Base-by-base conservation (phyloP, 2,329 filamentous ascomycete genomes). In the Verticillium longisporum region DNA sequence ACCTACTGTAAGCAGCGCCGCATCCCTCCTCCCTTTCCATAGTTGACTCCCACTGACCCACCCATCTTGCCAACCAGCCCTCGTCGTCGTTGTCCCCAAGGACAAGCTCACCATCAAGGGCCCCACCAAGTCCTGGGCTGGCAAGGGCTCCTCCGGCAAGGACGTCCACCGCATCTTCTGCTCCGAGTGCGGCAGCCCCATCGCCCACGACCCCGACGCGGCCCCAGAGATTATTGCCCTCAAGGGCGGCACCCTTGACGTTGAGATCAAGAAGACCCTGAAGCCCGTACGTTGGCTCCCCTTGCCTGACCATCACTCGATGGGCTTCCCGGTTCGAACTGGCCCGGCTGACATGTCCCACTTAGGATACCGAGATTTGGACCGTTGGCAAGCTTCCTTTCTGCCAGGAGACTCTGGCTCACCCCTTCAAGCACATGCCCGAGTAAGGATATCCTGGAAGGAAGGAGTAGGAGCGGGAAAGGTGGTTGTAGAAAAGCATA, bases 201-300 rank as follows among this genome's bases (percentile, higher is more conserved):
- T 89, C 68, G 87, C 86, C 62, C 87, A 89, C 73, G 87, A 89
- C 74, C 87, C 87, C 32, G 86, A 89, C 62, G 83, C 83, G n/a
- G 85, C 86, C n/a, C 86, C 86, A 37, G 80, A 83, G 65, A 88
- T 89, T 74, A 88, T 89, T 67, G 87, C 86, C 63, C 74, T 89
- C 70, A 89, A 89, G 83, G 87, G 80, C 37, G 87, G 87, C 62
- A 86, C 85, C 26, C 77, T 89, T 58, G 83, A 84, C 67, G 74
- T 74, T 1, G 85, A 88, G 71, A 80, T 88, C 68, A 88, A 88
- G 84, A 85, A 87, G 81, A 81, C 72, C 41, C 77, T 89, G 66
- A 87, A 89, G 81, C 87, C 87, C 60, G 82, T 84, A 68, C 66
- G 80, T 77, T 3, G 7, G 26, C 41, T 31, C 15, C 41, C 13